Conservation (phyloP, 176 grass and related monocot genomes). For the Luzula sylvatica region DNA sequence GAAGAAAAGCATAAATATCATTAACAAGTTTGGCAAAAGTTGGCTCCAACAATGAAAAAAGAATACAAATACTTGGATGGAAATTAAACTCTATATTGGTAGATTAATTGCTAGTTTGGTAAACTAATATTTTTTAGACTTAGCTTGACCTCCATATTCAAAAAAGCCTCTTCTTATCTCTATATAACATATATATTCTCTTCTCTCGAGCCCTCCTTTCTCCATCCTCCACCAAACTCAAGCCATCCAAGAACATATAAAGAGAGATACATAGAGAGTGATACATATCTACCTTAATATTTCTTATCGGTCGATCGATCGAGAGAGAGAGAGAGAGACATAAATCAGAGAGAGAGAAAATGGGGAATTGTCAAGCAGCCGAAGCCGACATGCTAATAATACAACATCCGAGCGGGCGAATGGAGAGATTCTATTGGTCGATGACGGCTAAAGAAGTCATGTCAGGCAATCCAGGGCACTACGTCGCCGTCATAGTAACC, state of each 20-base stretch:
- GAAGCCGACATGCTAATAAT: constrained; percentile 69
- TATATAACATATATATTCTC: background rate
- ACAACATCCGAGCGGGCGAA: constrained; percentile 55
- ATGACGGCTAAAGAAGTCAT: constrained; percentile 64
- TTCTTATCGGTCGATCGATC: background rate
- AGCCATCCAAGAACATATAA: background rate
- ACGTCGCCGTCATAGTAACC: constrained; percentile 72
- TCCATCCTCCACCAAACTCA: constrained; percentile 9
- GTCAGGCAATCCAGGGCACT: constrained; percentile 76
- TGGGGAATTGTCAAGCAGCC: constrained; percentile 96
- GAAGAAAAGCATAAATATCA: no score
- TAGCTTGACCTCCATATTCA: background rate
- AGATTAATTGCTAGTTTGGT: constrained; percentile 14
- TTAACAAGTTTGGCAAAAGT: no score
- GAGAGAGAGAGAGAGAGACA: background rate
- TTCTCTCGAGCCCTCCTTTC: background rate
- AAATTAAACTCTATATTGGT: constrained; percentile 1
- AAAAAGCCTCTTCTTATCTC: background rate
- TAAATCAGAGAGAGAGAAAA: constrained; percentile 8
- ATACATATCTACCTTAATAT: background rate
- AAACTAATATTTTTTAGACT: constrained; percentile 5
- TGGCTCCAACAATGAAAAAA: background rate
- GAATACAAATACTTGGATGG: background rate
- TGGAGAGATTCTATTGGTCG: constrained; percentile 56
- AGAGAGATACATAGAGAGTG: constrained; percentile 6